Evolutionary conservation across 306 rosid genomes (phyloP).

Genomic region (Fragaria nilgerrensis): DNA sequence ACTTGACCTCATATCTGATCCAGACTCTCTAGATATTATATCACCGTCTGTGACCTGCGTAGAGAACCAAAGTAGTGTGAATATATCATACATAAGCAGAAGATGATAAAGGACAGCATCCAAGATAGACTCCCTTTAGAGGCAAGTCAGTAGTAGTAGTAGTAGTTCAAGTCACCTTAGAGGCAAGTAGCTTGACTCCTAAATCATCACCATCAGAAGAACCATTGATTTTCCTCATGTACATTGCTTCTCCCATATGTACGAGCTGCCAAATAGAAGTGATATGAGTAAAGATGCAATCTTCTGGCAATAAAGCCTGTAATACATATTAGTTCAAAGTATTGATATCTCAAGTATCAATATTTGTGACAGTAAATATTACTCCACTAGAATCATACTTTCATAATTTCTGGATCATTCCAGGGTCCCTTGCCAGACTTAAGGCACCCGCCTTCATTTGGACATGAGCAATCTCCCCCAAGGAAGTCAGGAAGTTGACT

Average conservation of each 20-base stretch:
- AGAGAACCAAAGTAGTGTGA: conserved; percentile 15
- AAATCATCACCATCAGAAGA: conserved; percentile 34
- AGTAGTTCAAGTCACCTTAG: conserved; percentile 43
- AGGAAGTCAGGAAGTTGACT: conserved; percentile 95
- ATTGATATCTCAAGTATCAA: conserved; percentile 11
- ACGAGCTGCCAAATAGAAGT: conserved; percentile 57
- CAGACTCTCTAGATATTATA: conserved; percentile 50
- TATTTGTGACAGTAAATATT: conserved; percentile 11
- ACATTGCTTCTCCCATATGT: conserved; percentile 53
- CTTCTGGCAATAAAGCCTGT: conserved; percentile 9
- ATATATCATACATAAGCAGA: conserved; percentile 17
- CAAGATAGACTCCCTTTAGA: conserved; percentile 19
- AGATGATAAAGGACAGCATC: conserved; percentile 19
- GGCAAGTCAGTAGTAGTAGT: not conserved
- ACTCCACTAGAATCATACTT: conserved; percentile 52
- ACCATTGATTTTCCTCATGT: conserved; percentile 38
- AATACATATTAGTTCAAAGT: conserved; percentile 23
- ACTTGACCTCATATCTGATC: conserved; percentile 38
- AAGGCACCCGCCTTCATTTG: conserved; percentile 84
- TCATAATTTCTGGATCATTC: conserved; percentile 78
- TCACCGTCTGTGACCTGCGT: conserved; percentile 50
- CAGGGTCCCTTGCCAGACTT: conserved; percentile 94
- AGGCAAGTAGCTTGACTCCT: conserved; percentile 45
- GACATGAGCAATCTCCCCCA: conserved; percentile 90
- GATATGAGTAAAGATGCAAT: conserved; percentile 23